These are phyloP conservation scores for Albifimbria verrucaria DNA, from an alignment of 2,329 filamentous ascomycete species.

Conservation along the genomic window DNA sequence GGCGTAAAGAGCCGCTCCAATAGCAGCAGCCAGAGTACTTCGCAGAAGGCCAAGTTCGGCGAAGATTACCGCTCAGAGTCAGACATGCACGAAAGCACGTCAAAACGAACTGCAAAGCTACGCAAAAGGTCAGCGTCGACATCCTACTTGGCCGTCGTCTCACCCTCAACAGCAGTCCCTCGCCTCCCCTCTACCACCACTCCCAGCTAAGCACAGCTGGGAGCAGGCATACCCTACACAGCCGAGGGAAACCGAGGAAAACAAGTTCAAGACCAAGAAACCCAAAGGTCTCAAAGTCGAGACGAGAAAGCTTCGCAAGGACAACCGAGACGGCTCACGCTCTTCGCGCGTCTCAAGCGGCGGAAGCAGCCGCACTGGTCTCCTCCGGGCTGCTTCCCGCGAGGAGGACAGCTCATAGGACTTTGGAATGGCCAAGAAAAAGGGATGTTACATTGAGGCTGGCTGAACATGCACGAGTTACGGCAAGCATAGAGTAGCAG, in stretches of 20 bases:
- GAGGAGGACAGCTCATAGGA: too few species aligned
- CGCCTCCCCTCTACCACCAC: background rate
- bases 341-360: too few species aligned
- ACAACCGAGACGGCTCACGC: conserved; percentile 12
- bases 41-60: background rate
- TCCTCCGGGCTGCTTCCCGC: too few species aligned
- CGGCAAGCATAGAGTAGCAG: too few species aligned
- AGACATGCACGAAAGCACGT: background rate
- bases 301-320: conserved; percentile 17
- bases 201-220: background rate
- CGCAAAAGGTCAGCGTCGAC: background rate
- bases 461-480: too few species aligned
- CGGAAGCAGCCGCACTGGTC: too few species aligned
- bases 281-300: conserved; percentile 21
- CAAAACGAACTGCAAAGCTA: background rate
- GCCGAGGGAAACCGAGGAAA: background rate
- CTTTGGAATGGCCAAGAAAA: too few species aligned
- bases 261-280: conserved; percentile 16
- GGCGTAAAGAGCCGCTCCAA: background rate
- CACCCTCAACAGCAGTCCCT: background rate
- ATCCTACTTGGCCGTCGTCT: background rate
- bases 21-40: background rate
- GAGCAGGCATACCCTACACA: too few species aligned
- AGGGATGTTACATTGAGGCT: too few species aligned
- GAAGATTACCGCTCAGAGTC: background rate